Conservation (phyloP, 257 asterid genomes). For the Plantago ovata region DNA sequence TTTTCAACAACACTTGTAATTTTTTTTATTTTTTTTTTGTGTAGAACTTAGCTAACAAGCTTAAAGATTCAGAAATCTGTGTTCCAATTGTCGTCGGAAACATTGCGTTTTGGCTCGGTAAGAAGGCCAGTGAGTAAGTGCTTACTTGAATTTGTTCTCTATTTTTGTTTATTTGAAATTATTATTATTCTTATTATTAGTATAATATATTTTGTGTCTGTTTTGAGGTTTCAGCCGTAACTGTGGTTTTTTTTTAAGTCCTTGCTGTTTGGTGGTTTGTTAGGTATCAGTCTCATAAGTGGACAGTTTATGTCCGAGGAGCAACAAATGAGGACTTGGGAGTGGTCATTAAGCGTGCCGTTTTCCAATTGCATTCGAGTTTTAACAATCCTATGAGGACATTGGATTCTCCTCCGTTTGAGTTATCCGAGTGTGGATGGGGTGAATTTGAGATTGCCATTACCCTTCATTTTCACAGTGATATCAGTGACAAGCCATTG, state of each 20-base stretch:
- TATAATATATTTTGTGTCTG: not conserved
- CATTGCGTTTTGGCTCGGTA: conserved; percentile 97
- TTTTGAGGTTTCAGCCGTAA: conserved; percentile 20
- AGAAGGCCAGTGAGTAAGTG: conserved; percentile 97
- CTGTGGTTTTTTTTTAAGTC: conserved; percentile 15
- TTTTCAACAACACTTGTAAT: conserved; percentile 1
- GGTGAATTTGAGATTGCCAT: conserved; percentile 95
- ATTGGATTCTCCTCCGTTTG: conserved; percentile 74
- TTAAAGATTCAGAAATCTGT: conserved; percentile 70
- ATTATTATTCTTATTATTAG: too few species aligned
- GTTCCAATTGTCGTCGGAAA: conserved; percentile 88
- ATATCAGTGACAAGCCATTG: conserved; percentile 73
- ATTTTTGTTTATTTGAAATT: not conserved
- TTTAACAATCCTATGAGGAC: conserved; percentile 85
- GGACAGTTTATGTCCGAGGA: conserved; percentile 92
- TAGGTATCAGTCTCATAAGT: conserved; percentile 82
- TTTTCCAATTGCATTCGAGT: conserved; percentile 91
- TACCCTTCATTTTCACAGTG: conserved; percentile 82
- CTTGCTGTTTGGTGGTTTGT: conserved; percentile 12
- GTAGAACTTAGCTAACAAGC: conserved; percentile 54
- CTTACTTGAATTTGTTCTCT: not conserved
- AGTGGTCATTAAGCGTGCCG: conserved; percentile 75
- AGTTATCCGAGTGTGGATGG: conserved; percentile 93
- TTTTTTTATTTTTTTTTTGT: not conserved
- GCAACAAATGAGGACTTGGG: conserved; percentile 87